Evolutionary conservation across 1,139 yeast genomes (phyloP), one percentile per base, ranked within the genome.

Genomic region (Kazachstania sp.): DNA sequence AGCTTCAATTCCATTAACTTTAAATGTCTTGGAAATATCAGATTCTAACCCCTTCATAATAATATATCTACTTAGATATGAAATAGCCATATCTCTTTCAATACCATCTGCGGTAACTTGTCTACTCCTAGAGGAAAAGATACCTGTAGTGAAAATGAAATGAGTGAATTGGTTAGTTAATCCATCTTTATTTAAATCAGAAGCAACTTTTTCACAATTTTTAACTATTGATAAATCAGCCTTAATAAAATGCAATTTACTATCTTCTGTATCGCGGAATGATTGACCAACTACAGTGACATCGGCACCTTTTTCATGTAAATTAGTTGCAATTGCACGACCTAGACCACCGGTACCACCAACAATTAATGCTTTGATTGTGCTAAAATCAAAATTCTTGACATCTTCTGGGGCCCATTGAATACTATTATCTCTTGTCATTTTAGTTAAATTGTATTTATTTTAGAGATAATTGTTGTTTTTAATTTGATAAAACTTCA

Each of bases 341-440:
- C 73, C 73, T 3, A 68, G 48, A 4, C 72, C 73, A 45, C 67
- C 67, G 1, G 72, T 69, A 13, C 72, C 72, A 29, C 73, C 72
- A 31, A 69, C 54, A n/a, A 68, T 51, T 1, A 60, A 53, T 1
- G 65, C 63, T 8, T 61, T 56, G 11, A 63, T 28, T 9, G 19
- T 18, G 3, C 23, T 37, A 19, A 20, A 44, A 16, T 48, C 47
- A 13, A 38, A 9, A 3, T 38, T 16, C 5, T 29, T 6, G 8
- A 41, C 34, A 28, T 36, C n/a, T 26, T 37, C 32, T 9, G 16
- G 36, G 28, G 37, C 41, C 41, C 43, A 45, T 23, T 31, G 16
- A 18, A 49, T 29, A 8, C 29, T 30, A 4, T 35, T 39, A 29
- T 49, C 51, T 35, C 23, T 45, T 16, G 12, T 28, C 49, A 43